These are phyloP conservation scores for Xanthoconium stramineum DNA, from an alignment of 768 basidiomycete genomes.

Conservation along the genomic window DNA sequence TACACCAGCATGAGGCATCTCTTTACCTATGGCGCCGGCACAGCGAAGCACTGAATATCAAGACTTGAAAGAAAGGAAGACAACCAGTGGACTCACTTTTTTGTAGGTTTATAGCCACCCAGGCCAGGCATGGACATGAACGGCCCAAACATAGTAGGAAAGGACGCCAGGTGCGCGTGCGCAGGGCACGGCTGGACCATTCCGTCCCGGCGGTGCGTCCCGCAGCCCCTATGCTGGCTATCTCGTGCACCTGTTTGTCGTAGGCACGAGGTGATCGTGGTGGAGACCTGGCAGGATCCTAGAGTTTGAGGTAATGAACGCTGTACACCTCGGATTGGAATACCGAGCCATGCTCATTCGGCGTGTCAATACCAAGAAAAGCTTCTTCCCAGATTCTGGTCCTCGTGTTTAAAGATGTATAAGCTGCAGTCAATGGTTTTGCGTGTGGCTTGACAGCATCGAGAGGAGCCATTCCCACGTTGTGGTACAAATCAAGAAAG, in stretches of 20 bases:
- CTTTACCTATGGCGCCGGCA: conserved; percentile 14
- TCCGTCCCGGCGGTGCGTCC: conserved; percentile 1
- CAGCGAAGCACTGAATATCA: conserved; percentile 3
- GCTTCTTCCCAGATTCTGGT: background rate
- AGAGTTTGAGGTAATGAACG: conserved; percentile 22
- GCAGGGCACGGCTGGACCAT: conserved; percentile 20
- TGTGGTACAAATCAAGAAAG: too few species aligned
- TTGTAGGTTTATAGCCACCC: conserved; percentile 22
- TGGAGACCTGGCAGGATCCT: background rate
- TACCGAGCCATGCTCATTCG: conserved; percentile 11
- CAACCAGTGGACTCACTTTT: background rate
- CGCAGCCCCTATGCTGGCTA: conserved; percentile 1
- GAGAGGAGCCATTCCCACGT: too few species aligned
- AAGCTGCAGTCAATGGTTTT: too few species aligned
- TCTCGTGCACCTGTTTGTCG: conserved; percentile 1
- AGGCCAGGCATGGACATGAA: conserved; percentile 16
- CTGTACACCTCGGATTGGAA: conserved; percentile 10
- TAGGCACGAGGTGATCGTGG: conserved; percentile 14
- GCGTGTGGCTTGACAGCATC: too few species aligned
- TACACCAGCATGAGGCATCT: conserved; percentile 19
- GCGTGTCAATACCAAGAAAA: conserved; percentile 9
- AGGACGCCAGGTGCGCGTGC: conserved; percentile 17
- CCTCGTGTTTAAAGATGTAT: background rate
- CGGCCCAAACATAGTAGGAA: conserved; percentile 18
- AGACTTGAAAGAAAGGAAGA: conserved; percentile 8